Evolutionary conservation across 441 rosid genomes (phyloP), one percentile per base, ranked within the genome.

Genomic region (Gossypium schwendimanii): DNA sequence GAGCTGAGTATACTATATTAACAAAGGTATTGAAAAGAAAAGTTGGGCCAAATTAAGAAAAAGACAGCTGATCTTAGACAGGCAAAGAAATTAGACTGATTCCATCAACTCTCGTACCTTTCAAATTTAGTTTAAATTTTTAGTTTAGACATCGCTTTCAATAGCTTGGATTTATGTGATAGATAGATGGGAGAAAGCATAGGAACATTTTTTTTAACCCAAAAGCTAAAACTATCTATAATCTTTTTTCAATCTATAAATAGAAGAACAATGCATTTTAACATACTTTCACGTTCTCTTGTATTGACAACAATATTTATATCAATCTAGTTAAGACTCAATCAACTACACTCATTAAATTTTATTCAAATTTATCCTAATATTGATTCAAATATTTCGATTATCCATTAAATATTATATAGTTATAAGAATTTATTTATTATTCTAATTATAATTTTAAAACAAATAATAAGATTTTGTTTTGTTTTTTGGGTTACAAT

Each of bases 231-330:
- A 26, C 0, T 26, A 26, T 26, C 0, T 0, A 26, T 26, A 26
- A 0, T 26, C 0, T 26, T 26, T 26, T 26, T 26, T 0, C 0
- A 26, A 3, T 26, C 31, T 4, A 26, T 26, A 26, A 3, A 26
- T 26, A 26, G 0, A 26, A 26, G 0, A 26, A 3, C 3, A 26
- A 26, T 3, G 0, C 0, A 0, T 0, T 26, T 26, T 0, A 26
- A 26, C 0, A 3, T 0, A 3, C 0, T 26, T 0, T 26, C 0
- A 26, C 31, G 4, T 3, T 0, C 0, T 26, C 31, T 0, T 3
- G 3, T 26, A 26, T 26, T 3, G 2, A 26, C 4, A 3, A 26
- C 0, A 3, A 26, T 26, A 0, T 0, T 26, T 26, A 26, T 26
- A 0, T 26, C 31, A 26, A 26, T 26, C 4, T 3, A 26, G 3